Percentiles rank a stretch among this genome's conserved stretches.
These are phyloP conservation scores for Globisporangium irregulare DNA, from an alignment of 352 stramenopile species.

Conservation along the genomic window DNA sequence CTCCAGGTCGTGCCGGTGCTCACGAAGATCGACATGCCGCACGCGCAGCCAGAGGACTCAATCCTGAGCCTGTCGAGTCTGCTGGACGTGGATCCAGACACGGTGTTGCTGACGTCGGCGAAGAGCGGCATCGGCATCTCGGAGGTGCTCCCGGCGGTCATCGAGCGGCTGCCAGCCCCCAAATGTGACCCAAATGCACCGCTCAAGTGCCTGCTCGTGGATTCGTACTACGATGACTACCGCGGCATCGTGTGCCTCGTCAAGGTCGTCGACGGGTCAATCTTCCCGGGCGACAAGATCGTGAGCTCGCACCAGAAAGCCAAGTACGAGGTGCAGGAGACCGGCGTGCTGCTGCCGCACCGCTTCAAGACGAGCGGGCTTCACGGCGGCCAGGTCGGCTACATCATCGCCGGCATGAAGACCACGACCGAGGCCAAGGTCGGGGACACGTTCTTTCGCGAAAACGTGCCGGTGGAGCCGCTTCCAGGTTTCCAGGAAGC, in stretches of 20 bases:
- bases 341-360: conserved; percentile 92
- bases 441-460: conserved; percentile 81
- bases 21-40: conserved; percentile 98
- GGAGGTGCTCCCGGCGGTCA: conserved; percentile 79
- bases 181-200: conserved; percentile 47
- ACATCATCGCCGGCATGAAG: conserved; percentile 97
- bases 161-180: conserved; percentile 70
- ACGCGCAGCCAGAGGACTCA: conserved; percentile 91
- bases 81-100: conserved; percentile 91
- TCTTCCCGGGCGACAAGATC: conserved; percentile 83
- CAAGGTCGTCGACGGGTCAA: conserved; percentile 91
- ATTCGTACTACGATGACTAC: conserved; percentile 97
- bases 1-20: conserved; percentile 95
- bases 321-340: conserved; percentile 95
- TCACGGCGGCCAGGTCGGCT: conserved; percentile 94
- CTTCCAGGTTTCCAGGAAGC: conserved; percentile 82
- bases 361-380: conserved; percentile 76
- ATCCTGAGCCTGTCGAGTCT: conserved; percentile 78
- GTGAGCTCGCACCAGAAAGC: conserved; percentile 68
- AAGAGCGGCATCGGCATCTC: conserved; percentile 92
- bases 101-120: conserved; percentile 94
- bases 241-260: conserved; percentile 96
- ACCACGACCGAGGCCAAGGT: conserved; percentile 96
- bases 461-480: conserved; percentile 53
- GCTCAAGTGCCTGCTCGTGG: conserved; percentile 93